Evolutionary conservation across 371 early-diverging fungal genomes (phyloP).

Genomic region (Chytridiales sp.): DNA sequence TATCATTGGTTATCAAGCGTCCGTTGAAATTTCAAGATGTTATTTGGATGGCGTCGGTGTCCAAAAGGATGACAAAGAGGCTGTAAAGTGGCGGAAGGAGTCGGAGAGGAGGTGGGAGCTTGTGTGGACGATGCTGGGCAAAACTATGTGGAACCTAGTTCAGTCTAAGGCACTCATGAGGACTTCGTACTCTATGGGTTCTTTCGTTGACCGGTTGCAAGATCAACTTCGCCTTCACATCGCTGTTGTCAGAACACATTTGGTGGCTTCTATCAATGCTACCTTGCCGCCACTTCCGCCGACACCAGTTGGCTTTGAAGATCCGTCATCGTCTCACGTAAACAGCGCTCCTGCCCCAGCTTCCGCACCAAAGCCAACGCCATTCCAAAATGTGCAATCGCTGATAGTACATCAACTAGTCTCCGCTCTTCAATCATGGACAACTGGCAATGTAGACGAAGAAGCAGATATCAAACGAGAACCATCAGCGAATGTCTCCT

Average conservation of each 20-base stretch:
- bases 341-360: not conserved
- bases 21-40: too few relatives aligned
- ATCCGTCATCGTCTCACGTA: not conserved
- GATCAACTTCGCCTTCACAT: constrained; percentile 6
- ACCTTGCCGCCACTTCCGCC: not conserved
- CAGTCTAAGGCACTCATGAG: too few relatives aligned
- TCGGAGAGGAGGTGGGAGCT: not conserved
- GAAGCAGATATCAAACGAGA: constrained; percentile 8
- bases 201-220: constrained; percentile 5
- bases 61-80: too few relatives aligned
- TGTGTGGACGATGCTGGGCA: not conserved
- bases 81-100: not conserved
- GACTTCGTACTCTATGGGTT: not conserved
- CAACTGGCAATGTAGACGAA: not conserved
- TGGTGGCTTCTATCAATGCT: not conserved
- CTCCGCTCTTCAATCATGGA: not conserved
- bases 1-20: too few relatives aligned
- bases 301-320: too few relatives aligned
- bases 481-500: not conserved
- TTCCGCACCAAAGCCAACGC: not conserved
- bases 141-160: too few relatives aligned
- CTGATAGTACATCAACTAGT: not conserved
- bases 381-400: not conserved
- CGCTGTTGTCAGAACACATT: not conserved
- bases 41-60: too few relatives aligned